phyloP scores from a whole-genome alignment of 2,329 filamentous ascomycete genomes.

The Pestalotiopsis sp. region DNA sequence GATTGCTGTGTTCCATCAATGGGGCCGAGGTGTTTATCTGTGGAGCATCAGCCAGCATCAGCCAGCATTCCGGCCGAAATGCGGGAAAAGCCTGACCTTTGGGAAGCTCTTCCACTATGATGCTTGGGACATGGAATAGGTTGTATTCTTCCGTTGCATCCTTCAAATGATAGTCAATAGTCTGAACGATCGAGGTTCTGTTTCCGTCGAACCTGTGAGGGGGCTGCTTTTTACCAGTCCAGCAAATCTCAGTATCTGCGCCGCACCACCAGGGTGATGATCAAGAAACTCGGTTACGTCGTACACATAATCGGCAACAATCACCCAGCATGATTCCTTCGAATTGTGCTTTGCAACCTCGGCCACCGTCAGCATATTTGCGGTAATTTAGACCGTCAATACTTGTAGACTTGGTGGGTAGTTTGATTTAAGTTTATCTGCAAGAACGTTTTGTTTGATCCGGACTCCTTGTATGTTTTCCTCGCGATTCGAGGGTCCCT shows the following conservation, averaged over 20 bases:
- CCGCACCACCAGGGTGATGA: slow-evolving; percentile 39
- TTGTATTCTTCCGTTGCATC: slow-evolving; percentile 58
- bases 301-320: slow-evolving; percentile 69
- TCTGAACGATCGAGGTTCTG: background rate
- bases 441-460: background rate
- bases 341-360: slow-evolving; percentile 44
- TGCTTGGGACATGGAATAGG: slow-evolving; percentile 47
- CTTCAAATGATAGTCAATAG: background rate
- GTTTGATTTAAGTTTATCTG: background rate
- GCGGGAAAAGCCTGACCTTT: background rate
- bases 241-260: slow-evolving; percentile 50
- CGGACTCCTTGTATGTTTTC: background rate
- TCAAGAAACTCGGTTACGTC: slow-evolving; percentile 68
- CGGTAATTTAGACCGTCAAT: background rate
- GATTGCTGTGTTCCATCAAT: background rate
- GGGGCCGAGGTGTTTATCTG: slow-evolving; percentile 40
- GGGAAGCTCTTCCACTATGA: slow-evolving; percentile 43
- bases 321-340: slow-evolving; percentile 63
- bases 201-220: background rate
- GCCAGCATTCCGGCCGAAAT: slow-evolving; percentile 41
- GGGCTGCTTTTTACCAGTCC: slow-evolving; percentile 35
- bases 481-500: background rate
- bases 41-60: slow-evolving; percentile 53
- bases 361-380: background rate
- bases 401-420: background rate